These are phyloP conservation scores for Staphylotrichum longicolle DNA, from an alignment of 495 filamentous ascomycete species.

Conservation along the genomic window DNA sequence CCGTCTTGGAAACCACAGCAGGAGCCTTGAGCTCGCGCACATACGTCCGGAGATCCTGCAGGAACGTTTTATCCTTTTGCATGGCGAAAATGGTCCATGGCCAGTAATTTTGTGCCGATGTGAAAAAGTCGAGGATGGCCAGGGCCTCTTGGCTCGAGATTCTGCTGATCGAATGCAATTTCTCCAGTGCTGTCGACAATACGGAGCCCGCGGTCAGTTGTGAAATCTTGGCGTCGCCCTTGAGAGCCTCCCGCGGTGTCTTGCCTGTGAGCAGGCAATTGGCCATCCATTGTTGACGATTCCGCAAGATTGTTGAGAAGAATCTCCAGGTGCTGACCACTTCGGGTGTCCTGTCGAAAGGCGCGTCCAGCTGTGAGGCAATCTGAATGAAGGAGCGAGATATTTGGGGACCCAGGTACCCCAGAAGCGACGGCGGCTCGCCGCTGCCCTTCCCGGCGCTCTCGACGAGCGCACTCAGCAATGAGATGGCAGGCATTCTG, in stretches of 20 bases:
- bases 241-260: conserved; percentile 70
- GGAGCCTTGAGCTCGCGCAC: conserved; percentile 60
- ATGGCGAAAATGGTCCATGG: conserved; percentile 81
- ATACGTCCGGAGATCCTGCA: conserved; percentile 65
- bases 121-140: conserved; percentile 80
- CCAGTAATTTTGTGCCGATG: conserved; percentile 84
- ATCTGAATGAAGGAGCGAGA: conserved; percentile 80
- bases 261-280: conserved; percentile 88
- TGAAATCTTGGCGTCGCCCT: conserved; percentile 49
- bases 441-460: conserved; percentile 58
- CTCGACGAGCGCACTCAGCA: conserved; percentile 73
- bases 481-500: conserved; percentile 58
- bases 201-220: conserved; percentile 58
- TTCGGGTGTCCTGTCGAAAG: conserved; percentile 59
- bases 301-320: conserved; percentile 81
- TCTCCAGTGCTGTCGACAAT: conserved; percentile 70
- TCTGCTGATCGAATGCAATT: conserved; percentile 64
- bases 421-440: conserved; percentile 86
- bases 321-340: conserved; percentile 76
- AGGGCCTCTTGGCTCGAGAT: conserved; percentile 61
- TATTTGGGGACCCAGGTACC: conserved; percentile 76
- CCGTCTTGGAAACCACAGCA: conserved; percentile 44
- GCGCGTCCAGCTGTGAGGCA: conserved; percentile 73
- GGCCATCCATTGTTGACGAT: conserved; percentile 91
- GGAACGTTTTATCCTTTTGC: conserved; percentile 68